Base-by-base conservation (phyloP, 169 alveolate species). In the Eimeria maxima region DNA sequence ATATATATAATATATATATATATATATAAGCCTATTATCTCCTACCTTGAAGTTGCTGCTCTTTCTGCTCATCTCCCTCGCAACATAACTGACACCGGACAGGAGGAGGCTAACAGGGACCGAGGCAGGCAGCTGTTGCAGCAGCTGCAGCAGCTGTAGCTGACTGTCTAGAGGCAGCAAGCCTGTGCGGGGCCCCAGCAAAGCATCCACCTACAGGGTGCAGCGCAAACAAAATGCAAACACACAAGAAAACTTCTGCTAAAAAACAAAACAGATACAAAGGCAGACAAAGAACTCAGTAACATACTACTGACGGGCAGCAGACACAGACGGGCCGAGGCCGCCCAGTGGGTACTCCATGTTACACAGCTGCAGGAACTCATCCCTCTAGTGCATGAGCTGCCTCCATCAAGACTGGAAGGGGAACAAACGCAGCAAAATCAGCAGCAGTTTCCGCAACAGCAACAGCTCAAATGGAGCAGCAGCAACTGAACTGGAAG, bases 121-220 rank as follows among this genome's bases (percentile, higher is more conserved):
- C 13, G 95, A 90, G 11, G 95, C 95, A 90, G 57, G 33, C 69
- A 60, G 69, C 69, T 65, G 57, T 80, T 80, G 76, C 74, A 80
- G 88, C 80, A 69, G 69, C 80, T 73, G 76, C 44, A 90, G 95
- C 55, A 24, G 73, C 50, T 55, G 60, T 90, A 73, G 44, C 27
- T 73, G 90, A 53, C 63, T 67, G n/a, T 73, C 90, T 11, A 90
- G 90, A 18, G 95, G 65, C 80, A 90, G 14, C 63, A 90, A 47
- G 29, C 95, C 95, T 29, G n/a, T 57, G 18, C 65, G n/a, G 27
- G 95, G 90, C 47, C 80, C 76, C n/a, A 90, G 33, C 80, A 90
- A 29, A 6, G 90, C 95, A 27, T 90, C 95, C 42, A 57, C 95
- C 95, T 90, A 88, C 13, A 60, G 8, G 5, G 16, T 11, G 16